Evolutionary conservation across 2,329 filamentous ascomycete species (phyloP), one percentile per base, ranked within the genome.

Genomic region (Ceratocystis smalleyi): DNA sequence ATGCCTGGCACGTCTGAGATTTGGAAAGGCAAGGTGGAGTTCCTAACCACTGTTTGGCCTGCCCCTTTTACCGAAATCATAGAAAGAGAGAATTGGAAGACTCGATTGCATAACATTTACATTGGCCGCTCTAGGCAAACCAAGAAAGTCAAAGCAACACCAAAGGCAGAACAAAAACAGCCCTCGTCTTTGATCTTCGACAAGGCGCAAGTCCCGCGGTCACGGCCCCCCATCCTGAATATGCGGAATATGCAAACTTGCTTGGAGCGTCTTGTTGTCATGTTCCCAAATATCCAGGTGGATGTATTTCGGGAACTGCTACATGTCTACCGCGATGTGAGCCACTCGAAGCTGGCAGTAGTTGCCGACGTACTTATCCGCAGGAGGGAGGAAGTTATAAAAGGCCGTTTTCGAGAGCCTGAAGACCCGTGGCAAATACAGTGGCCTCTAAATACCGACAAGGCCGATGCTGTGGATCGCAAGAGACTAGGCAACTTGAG

Each of bases 301-400:
- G 87, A 91, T 69, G 88, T 91, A 19, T 89, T 94, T 71, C 83
- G 88, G 55, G 88, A 92, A 76, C 88, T 94, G 81, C 82, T 94
- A 60, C 75, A 79, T 47, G 87, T 79, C 70, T 87, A 91, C 71
- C 86, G 86, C 70, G 83, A 85, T 69, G 87, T 91, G 73, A 22
- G 47, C 47, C n/a, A 19, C 7, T 92, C 88, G 67, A 79, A 88
- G 68, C 75, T 92, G 27, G 85, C 88, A 54, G 79, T 94, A 60
- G 85, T 91, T 32, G 88, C 88, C 12, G 88, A 94, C 71, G 81
- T 84, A 61, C 76, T 94, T 66, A 77, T 94, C 15, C 57, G 57
- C 32, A 12, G 57, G 27, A 35, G n/a, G 22, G 8, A 59, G 3
- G 7, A 22, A 30, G n/a, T 22, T n/a, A 24, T 59, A 19, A 32